phyloP scores from a whole-genome alignment of 495 filamentous ascomycete species.

The Aspergillus ostianus region DNA sequence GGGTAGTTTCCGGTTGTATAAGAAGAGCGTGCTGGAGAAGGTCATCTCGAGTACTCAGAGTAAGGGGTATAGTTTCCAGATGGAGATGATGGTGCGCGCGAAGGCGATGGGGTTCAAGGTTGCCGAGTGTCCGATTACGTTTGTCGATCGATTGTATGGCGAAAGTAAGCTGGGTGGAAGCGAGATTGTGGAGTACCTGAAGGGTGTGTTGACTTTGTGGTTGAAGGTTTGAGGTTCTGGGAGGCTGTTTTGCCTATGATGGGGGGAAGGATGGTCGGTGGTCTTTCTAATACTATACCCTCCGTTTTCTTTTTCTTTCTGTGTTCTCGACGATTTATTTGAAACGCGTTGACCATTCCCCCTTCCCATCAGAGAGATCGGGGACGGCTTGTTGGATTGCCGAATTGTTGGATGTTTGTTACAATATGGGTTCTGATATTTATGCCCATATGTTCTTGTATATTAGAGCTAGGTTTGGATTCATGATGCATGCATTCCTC shows the following conservation, averaged over 20 bases:
- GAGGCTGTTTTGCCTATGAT: neutral
- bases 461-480: neutral
- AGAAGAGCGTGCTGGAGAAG: slow-evolving; percentile 82
- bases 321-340: slow-evolving; percentile 13
- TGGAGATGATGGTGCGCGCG: slow-evolving; percentile 94
- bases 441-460: slow-evolving; percentile 1
- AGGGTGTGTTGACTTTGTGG: slow-evolving; percentile 89
- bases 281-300: slow-evolving; percentile 17
- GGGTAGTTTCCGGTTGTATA: slow-evolving; percentile 91
- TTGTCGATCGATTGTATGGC: slow-evolving; percentile 93
- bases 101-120: slow-evolving; percentile 90
- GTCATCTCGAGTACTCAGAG: slow-evolving; percentile 83
- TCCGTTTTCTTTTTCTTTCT: slow-evolving; percentile 14
- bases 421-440: neutral
- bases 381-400: neutral
- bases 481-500: slow-evolving; percentile 1
- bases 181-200: slow-evolving; percentile 98
- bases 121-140: slow-evolving; percentile 90
- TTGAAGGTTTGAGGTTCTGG: slow-evolving; percentile 64
- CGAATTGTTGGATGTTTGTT: neutral
- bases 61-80: slow-evolving; percentile 98
- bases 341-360: slow-evolving; percentile 1
- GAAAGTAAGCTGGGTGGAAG: slow-evolving; percentile 92
- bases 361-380: slow-evolving; percentile 4
- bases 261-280: slow-evolving; percentile 6